Evolutionary conservation across 192 early-diverging fungal species (phyloP), one percentile per base, ranked within the genome.

Genomic region (Coemansia sp.): DNA sequence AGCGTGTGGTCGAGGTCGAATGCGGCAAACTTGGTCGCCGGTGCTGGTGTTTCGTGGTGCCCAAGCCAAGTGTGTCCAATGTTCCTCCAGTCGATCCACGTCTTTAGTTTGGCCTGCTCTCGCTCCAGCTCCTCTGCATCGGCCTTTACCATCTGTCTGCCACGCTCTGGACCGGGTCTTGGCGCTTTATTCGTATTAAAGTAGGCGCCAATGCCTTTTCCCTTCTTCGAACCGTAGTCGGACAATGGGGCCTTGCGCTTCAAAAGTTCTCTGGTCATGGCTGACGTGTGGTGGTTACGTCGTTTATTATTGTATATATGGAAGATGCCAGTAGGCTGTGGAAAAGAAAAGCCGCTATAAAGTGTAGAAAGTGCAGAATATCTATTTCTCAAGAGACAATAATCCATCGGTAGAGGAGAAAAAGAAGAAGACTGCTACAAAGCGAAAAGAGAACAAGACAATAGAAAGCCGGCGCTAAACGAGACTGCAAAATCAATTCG

Each of bases 1-100:
- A 97, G 71, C 4, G 94, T 96, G 8, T 69, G 71, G 79, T 98
- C 95, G 75, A 84, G 61, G 68, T 84, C 83, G 54, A 84, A 84
- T 3, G 83, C 72, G 1, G 83, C 83, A 61, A 84, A 68, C 70
- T 69, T 81, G 16, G 59, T 8, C 12, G 82, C 49, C 16, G 82
- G 65, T 7, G 44, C 38, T 5, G 82, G 82, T 19, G 49, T 14
- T 19, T 66, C 73, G 68, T 61, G 79, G 45, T 67, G 76, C 7
- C 75, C 81, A 7, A 83, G 32, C 81, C 81, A 83, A 0, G 81
- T 83, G 25, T 44, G 25, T 53, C 72, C 72, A 32, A 75, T 38
- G 51, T 77, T 69, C 38, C 64, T 66, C 81, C 81, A 83, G 50
- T 72, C 60, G 2, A 83, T 60, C 13, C 57, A 59, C 57, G 12